phyloP scores from a whole-genome alignment of 345 rosid genomes.

The Syzygium oleosum region DNA sequence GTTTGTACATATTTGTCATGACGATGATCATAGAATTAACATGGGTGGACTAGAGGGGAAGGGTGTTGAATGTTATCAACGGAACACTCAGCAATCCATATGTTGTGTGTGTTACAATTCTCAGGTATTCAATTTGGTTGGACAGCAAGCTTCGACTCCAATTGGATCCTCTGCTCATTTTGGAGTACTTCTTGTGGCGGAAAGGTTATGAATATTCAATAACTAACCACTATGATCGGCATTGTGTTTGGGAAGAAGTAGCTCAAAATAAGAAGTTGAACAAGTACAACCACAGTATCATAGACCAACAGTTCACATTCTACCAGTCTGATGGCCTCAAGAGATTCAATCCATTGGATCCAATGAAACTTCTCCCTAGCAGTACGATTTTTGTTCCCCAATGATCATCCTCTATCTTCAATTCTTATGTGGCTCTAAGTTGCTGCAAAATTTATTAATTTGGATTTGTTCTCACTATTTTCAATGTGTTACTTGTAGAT shows the following conservation, averaged over 20 bases:
- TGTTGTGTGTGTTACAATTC: not conserved
- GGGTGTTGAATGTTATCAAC: not conserved
- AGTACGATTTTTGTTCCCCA: slow-evolving; percentile 35
- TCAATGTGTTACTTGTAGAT: slow-evolving; percentile 29
- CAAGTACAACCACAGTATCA: slow-evolving; percentile 84
- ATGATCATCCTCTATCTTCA: not conserved
- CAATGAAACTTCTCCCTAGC: slow-evolving; percentile 88
- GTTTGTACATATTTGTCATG: not conserved
- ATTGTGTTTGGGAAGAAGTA: slow-evolving; percentile 98
- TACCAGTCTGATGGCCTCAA: slow-evolving; percentile 84
- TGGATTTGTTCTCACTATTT: not conserved
- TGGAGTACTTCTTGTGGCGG: slow-evolving; percentile 94
- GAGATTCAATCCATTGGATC: slow-evolving; percentile 70
- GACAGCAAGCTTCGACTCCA: slow-evolving; percentile 96
- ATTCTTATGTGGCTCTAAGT: not conserved
- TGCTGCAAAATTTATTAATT: not conserved
- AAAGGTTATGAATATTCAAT: slow-evolving; percentile 91
- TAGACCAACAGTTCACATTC: slow-evolving; percentile 75
- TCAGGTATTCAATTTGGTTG: slow-evolving; percentile 97
- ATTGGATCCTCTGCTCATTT: slow-evolving; percentile 68
- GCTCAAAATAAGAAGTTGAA: slow-evolving; percentile 87
- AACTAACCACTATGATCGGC: slow-evolving; percentile 92
- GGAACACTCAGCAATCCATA: not conserved
- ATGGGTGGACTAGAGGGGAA: not conserved
- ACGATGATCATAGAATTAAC: not conserved